A percentile compares a stretch with the other conserved stretches of the same genome.
These are phyloP conservation scores for Falciphora oryzae DNA, from an alignment of 2,329 filamentous ascomycete genomes.

Conservation along the genomic window DNA sequence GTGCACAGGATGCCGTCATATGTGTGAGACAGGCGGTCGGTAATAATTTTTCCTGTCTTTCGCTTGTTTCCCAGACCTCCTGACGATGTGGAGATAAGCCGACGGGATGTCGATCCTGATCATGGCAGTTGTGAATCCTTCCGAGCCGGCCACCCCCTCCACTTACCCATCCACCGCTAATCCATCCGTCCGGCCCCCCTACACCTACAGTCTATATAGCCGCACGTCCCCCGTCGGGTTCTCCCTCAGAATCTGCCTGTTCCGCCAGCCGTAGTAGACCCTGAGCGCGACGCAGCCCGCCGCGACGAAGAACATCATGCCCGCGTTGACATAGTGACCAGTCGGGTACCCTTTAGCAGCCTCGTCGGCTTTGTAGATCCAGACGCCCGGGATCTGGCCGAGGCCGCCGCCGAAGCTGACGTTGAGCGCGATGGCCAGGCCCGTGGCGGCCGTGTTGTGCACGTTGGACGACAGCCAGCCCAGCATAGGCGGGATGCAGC, in stretches of 20 bases:
- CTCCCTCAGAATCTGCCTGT: constrained; percentile 11
- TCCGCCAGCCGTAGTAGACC: constrained; percentile 35
- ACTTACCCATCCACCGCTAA: too few species aligned
- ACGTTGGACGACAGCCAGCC: constrained; percentile 49
- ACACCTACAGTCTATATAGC: constrained; percentile 9
- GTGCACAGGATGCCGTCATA: neutral
- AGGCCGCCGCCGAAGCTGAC: constrained; percentile 46
- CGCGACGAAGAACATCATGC: constrained; percentile 41
- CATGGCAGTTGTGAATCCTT: too few species aligned
- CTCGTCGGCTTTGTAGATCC: constrained; percentile 53
- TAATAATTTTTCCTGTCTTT: neutral
- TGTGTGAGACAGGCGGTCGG: neutral
- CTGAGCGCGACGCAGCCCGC: constrained; percentile 37
- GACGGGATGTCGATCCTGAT: too few species aligned
- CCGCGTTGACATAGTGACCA: constrained; percentile 50
- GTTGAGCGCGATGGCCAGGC: constrained; percentile 51
- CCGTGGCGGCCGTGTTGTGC: constrained; percentile 44
- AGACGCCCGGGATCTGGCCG: constrained; percentile 53
- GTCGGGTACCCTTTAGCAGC: constrained; percentile 47
- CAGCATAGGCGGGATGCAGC: constrained; percentile 48
- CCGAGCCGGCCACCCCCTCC: too few species aligned
- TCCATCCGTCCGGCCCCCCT: too few species aligned
- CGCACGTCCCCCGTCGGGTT: constrained; percentile 9
- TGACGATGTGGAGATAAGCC: too few species aligned
- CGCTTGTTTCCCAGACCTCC: neutral